Percentiles rank a stretch among this genome's conserved stretches.
Conservation (phyloP, 306 rosid species). For the Hippophae gyantsensis region DNA sequence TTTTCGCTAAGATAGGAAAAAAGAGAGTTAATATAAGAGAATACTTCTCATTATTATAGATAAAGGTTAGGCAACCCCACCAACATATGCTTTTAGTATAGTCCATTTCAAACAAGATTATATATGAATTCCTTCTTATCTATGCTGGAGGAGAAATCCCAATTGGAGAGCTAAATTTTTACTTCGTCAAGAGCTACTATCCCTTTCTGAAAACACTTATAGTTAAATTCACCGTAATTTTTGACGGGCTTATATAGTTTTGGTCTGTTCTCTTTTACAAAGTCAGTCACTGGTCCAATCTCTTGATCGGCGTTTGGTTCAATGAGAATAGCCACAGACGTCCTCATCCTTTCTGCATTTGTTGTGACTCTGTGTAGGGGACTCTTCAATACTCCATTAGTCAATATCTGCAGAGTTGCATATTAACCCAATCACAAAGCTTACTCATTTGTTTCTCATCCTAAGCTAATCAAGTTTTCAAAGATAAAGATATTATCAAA, state of each 20-base stretch:
- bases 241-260: conserved; percentile 6
- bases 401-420: background rate
- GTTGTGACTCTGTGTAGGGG: conserved; percentile 18
- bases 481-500: too few species aligned
- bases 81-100: too few species aligned
- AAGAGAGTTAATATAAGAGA: too few species aligned
- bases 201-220: conserved; percentile 8
- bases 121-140: too few species aligned
- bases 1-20: too few species aligned
- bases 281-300: conserved; percentile 7
- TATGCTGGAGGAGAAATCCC: too few species aligned
- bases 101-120: too few species aligned
- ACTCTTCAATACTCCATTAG: conserved; percentile 16
- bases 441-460: background rate
- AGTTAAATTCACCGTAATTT: conserved; percentile 17
- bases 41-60: too few species aligned
- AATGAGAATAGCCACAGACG: conserved; percentile 9
- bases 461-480: too few species aligned
- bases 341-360: conserved; percentile 9
- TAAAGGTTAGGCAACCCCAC: too few species aligned
- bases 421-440: background rate
- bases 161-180: background rate
- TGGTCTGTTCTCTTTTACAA: conserved; percentile 12
- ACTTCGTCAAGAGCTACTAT: conserved; percentile 9
- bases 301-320: conserved; percentile 11